A percentile compares a stretch with the other conserved stretches of the same genome.
These are phyloP conservation scores for Didymella exigua DNA, from an alignment of 2,329 filamentous ascomycete genomes.

Conservation along the genomic window DNA sequence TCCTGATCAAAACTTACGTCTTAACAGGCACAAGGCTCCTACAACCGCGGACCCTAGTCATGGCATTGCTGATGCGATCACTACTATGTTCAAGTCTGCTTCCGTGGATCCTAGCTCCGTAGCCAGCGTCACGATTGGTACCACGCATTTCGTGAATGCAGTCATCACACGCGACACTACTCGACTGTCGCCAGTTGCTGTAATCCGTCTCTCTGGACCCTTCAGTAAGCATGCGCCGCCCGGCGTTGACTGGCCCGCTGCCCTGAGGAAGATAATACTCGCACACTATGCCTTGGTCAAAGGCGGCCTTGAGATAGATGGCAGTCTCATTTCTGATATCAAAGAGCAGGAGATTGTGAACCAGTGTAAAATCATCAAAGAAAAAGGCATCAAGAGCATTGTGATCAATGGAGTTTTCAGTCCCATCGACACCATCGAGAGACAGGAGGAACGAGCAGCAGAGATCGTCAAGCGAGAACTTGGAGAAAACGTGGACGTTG, in stretches of 20 bases:
- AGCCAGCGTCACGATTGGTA: slow-evolving; percentile 57
- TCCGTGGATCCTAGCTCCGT: slow-evolving; percentile 41
- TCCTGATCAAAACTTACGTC: not conserved
- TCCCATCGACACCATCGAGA: slow-evolving; percentile 60
- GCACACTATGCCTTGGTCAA: slow-evolving; percentile 55
- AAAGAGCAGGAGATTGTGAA: slow-evolving; percentile 53
- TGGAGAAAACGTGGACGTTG: slow-evolving; percentile 54
- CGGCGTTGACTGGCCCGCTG: slow-evolving; percentile 56
- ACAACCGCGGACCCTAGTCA: slow-evolving; percentile 47
- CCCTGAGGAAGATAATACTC: slow-evolving; percentile 54
- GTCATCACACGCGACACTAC: slow-evolving; percentile 57
- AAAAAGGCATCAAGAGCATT: slow-evolving; percentile 53
- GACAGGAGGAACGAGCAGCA: slow-evolving; percentile 59
- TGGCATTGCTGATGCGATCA: slow-evolving; percentile 46
- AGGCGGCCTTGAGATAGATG: slow-evolving; percentile 58
- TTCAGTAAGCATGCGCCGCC: slow-evolving; percentile 58
- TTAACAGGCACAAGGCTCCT: slow-evolving; percentile 46
- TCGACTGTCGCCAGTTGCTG: slow-evolving; percentile 58
- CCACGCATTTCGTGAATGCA: slow-evolving; percentile 60
- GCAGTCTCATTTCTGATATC: slow-evolving; percentile 53
- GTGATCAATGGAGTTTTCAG: slow-evolving; percentile 65
- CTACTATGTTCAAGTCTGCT: slow-evolving; percentile 43
- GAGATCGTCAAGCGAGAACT: slow-evolving; percentile 56
- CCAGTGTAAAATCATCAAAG: slow-evolving; percentile 53
- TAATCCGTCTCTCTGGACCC: slow-evolving; percentile 57